Evolutionary conservation across 108 stramenopile genomes (phyloP).

Genomic region (Pseudonitzschia pungens): DNA sequence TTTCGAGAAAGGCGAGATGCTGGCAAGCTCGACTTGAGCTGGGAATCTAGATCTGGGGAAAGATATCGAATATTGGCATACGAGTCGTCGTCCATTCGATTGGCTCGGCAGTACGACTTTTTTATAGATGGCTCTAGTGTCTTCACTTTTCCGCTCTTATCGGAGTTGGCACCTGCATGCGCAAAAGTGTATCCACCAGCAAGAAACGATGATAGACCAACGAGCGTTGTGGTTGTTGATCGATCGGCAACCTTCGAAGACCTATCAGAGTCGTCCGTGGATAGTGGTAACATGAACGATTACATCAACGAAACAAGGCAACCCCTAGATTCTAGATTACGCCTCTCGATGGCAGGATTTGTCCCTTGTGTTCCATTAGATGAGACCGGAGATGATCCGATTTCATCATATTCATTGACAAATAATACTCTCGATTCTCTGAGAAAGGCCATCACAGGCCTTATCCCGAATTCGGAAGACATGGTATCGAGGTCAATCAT

Average conservation of each 20-base stretch:
- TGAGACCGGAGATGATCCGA: conserved; percentile 30
- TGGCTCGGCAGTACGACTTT: conserved; percentile 64
- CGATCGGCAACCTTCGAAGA: not conserved
- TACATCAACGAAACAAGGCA: conserved; percentile 3
- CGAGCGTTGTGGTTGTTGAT: conserved; percentile 3
- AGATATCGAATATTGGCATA: conserved; percentile 31
- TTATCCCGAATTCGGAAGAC: conserved; percentile 39
- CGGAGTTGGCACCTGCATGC: conserved; percentile 37
- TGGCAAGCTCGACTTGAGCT: conserved; percentile 27
- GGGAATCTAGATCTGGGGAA: conserved; percentile 34
- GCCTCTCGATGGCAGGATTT: conserved; percentile 23
- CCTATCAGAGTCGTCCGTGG: not conserved
- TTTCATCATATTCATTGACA: conserved; percentile 30
- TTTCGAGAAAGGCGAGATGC: conserved; percentile 11
- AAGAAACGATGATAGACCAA: not conserved
- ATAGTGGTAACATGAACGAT: not conserved
- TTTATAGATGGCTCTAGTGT: conserved; percentile 60
- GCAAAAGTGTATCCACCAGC: conserved; percentile 7
- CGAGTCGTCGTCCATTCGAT: conserved; percentile 4
- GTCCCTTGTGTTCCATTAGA: conserved; percentile 4
- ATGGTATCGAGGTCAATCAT: conserved; percentile 47
- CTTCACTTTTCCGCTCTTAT: conserved; percentile 55
- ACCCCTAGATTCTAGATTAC: conserved; percentile 1
- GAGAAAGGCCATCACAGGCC: conserved; percentile 15
- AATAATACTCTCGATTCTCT: conserved; percentile 32